Evolutionary conservation across 1,284 basidiomycete species (phyloP), one percentile per base, ranked within the genome.

Genomic region (Marasmius fiardii): DNA sequence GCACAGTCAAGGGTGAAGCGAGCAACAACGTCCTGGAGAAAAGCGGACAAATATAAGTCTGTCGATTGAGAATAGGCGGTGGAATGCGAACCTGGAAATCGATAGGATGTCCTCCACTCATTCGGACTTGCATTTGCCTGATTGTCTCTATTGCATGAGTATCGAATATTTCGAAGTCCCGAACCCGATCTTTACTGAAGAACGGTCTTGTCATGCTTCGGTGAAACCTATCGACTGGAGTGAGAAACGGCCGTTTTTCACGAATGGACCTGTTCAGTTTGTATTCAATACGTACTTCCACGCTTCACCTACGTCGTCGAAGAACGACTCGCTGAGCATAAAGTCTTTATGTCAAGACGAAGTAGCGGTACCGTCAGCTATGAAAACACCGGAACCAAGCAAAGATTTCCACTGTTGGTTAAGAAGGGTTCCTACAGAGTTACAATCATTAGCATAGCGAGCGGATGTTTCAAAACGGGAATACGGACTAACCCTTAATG

Each of bases 81-180:
- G 11, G 28, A 23, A 43, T 12, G 54, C 64, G 11, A 61, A 76
- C 79, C 69, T 81, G 79, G 52, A 81, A 73, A 62, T 83, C 80
- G n/a, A 82, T 65, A 3, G 81, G 67, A 53, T 76, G 68, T 0
- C 77, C 78, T 59, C 75, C 70, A 14, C 55, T 50, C 18, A 79
- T 60, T 5, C 80, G 69, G 3, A 52, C 60, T 57, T 70, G 70
- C 51, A 77, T 68, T 47, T 69, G 67, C 33, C 61, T 41, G 41
- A 81, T 65, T 3, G 72, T 71, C 41, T 68, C 64, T 21, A 74
- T 67, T 6, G 71, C 70, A 55, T 78, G 74, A 5, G 65, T 63
- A 24, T 77, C 76, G 59, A 82, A 82, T 20, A 76, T 74, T 20
- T 82, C 78, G 52, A 82, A 81, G 55, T 82, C 73, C 41, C 68